Evolutionary conservation across 495 filamentous ascomycete species (phyloP), one percentile per base, ranked within the genome.

Genomic region (Penicillium pulvis): DNA sequence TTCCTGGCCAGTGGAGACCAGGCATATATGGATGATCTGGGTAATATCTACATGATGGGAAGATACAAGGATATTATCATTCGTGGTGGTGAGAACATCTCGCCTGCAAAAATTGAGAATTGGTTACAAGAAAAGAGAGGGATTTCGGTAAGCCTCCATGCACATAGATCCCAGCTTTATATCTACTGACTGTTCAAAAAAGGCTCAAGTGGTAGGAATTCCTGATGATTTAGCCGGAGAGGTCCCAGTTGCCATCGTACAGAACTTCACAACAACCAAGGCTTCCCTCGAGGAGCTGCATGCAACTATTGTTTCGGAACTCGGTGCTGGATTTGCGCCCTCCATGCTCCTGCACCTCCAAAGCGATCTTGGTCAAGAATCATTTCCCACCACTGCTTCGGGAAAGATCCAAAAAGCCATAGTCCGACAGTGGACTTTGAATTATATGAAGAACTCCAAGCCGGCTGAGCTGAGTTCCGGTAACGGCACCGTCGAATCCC

Each of bases 31-130:
- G 60, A 65, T 28, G 24, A 45, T 1, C 55, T 65, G 0, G 66
- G 66, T 20, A 82, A 82, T 58, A 80, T 81, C 53, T 73, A 70
- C 50, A 81, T 86, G 56, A 81, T 82, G 3, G 81, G 83, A 3
- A 64, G 90, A 19, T 87, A 91, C 55, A 92, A 92, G 71, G 90
- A 93, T 57, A 62, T 92, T 50, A 87, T 93, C 55, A 92, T 92
- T 58, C 76, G 87, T 30, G 62, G 62, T n/a, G 65, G 65, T 4
- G 62, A 68, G 59, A 68, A 68, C 46, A 68, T 68, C 24, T 60
- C 58, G 16, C 65, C 65, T 14, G 26, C 55, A 4, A 57, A 57
- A 28, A 64, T 68, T 26, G 61, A 68, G 49, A 28, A 58, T 12
- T 51, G 54, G 36, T 46, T 67, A 9, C 31, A n/a, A 20, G 33